Evolutionary conservation across 257 asterid genomes (phyloP), one percentile per base, ranked within the genome.

Genomic region (Forsythia viridissima): DNA sequence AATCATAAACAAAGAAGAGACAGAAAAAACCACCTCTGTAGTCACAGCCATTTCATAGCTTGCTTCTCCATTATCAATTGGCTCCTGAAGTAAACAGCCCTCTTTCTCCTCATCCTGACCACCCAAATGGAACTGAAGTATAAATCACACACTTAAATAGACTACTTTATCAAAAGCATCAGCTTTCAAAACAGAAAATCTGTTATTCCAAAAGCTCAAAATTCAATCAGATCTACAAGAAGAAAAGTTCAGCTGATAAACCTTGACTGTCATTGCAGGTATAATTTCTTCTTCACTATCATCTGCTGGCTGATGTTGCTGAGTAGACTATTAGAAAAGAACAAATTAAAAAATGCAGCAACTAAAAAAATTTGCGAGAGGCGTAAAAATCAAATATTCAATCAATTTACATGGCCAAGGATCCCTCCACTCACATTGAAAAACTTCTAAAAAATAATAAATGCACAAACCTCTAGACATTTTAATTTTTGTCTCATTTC

Each of bases 401-500:
- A 76, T 51, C 34, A 72, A 82, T 68, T 77, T 39, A 79, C 34
- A 69, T 24, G 63, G 34, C 6, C 67, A 59, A 70, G 51, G 74
- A 39, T 71, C 66, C 70, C 44, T 42, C 36, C 15, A 8, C 8
- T 7, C 8, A 37, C 36, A 73, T 5, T 41, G 57, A 37, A 37
- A 73, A 63, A 3, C 18, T 20, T 24, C 21, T 69, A n/a, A 76
- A 66, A 24, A 72, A 77, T 9, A 84, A 59, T 59, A 70, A 75
- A 48, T 21, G 72, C 39, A 79, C 82, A 75, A 80, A 91, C 97
- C 96, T 89, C 83, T 72, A 61, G 82, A 59, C 63, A 88, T 75
- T 83, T 84, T 81, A 87, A 52, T 59, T 84, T 90, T 79, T 87
- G 85, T 74, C 85, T 87, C 80, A 95, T 73, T 81, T 92, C 96